Evolutionary conservation across 805 yeast genomes (phyloP), one percentile per base, ranked within the genome.

Genomic region (Teunomyces cretensis): DNA sequence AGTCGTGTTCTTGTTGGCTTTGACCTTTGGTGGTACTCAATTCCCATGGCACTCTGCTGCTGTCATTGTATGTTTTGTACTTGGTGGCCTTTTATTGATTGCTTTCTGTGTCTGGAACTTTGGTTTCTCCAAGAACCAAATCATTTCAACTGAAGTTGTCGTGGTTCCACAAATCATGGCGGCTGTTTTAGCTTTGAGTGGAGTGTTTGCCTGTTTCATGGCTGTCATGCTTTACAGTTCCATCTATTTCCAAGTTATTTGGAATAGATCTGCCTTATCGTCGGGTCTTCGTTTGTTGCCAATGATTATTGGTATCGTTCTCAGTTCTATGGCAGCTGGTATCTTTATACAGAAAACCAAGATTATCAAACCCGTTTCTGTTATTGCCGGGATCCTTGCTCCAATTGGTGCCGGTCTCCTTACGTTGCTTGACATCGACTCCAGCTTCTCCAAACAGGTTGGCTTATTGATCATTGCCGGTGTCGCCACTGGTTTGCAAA

Each of bases 171-270:
- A 47, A 6, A 43, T 57, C 11, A 26, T 50, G 19, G 58, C 58
- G 0, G 50, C 60, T 4, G 42, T 49, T 4, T 12, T 54, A 13
- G 43, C 49, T 44, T 46, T 47, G 30, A 19, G 22, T 19, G 53
- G 54, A 4, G 42, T 45, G 3, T 56, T 55, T 33, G 57, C 57
- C 8, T 51, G 33, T 42, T 58, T 59, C 52, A 54, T 58, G 24
- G 42, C 50, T 31, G 31, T 47, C 15, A 46, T 56, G 22, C 42
- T 53, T 42, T 77, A 66, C 50, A 46, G 70, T 15, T 61, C 77
- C 4, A 61, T 70, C n/a, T 79, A 78, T 54, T 81, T 76, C 59
- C 83, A 80, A 55, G 73, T 72, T 19, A 63, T 79, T 7, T 64
- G 60, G 38, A 72, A 64, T 9, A 60, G 65, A 33, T 65, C 63